Base-by-base conservation (phyloP, 2,329 filamentous ascomycete species). In the Ascocoryne sarcoides region DNA sequence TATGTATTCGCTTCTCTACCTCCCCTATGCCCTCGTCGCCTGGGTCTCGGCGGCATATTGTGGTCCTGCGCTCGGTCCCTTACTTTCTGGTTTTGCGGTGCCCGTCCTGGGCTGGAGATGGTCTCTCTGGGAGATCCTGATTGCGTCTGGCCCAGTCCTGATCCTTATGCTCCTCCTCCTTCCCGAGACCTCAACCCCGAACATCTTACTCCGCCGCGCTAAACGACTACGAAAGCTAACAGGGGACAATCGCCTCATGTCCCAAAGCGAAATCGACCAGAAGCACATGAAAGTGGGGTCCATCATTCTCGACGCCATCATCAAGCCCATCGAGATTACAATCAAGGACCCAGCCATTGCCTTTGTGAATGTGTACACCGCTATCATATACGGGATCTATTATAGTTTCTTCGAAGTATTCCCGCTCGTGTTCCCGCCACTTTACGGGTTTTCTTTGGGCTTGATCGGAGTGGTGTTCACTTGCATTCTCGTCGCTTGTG, bases 331-430 rank as follows among this genome's bases (percentile, higher is more conserved):
- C 10, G 68, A 76, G 57, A 75, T 81, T 51, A 76, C 68, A 5
- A 46, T 78, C 54, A 71, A 75, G 53, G 76, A 80, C 42, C 77
- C 77, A 0, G 72, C 76, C 10, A 69, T 82, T 48, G 58, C 76
- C 44, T 80, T 82, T 57, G 69, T 75, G 1, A 73, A 78, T 52
- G 41, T 78, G 28, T 82, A 81, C 59, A 75, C 71, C 3, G 70
- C 70, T 39, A 68, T 81, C 49, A 69, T 75, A 49, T 82, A 79
- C 58, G 73, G 66, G 39, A 77, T 75, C 54, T 77, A 76, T 63
- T 76, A 76, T 52, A 69, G 65, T 31, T 82, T 71, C 61, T 82
- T 82, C 54, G 77, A 82, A 52, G 72, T 72, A n/a, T 82, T 82
- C 58, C 76, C 77, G 3, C 62, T 79, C 10, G 75, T 82, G 40